A percentile compares a stretch with the other conserved stretches of the same genome.
phyloP scores from a whole-genome alignment of 257 asterid genomes.

The Solanum pinnatisectum region DNA sequence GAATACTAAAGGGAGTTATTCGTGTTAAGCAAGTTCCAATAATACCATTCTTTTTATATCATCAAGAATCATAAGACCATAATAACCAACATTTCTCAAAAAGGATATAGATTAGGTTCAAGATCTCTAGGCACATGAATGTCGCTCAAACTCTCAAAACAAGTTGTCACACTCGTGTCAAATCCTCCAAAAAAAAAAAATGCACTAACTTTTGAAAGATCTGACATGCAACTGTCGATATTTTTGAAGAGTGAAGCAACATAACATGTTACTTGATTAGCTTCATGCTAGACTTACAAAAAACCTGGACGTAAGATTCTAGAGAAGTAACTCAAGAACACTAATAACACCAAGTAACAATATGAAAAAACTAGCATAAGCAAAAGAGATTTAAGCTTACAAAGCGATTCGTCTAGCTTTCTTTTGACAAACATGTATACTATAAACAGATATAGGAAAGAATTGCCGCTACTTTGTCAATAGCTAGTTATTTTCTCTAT shows the following conservation, averaged over 20 bases:
- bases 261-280: slow-evolving; percentile 7
- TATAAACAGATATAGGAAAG: neutral
- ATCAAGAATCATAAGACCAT: neutral
- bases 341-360: neutral
- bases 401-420: neutral
- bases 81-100: neutral
- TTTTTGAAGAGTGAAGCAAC: neutral
- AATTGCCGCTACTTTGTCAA: neutral
- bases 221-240: neutral
- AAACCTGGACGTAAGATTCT: neutral
- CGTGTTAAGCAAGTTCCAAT: neutral
- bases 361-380: neutral
- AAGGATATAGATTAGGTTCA: neutral
- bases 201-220: neutral
- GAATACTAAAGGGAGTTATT: neutral
- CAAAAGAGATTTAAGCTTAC: neutral
- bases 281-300: neutral
- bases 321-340: neutral
- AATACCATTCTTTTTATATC: neutral
- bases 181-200: neutral
- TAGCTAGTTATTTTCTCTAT: neutral
- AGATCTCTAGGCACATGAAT: neutral
- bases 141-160: neutral
- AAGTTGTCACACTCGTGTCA: neutral
- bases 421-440: neutral